phyloP scores from a whole-genome alignment of 139 green algal species.

The Chlamydomonas schloesseri region DNA sequence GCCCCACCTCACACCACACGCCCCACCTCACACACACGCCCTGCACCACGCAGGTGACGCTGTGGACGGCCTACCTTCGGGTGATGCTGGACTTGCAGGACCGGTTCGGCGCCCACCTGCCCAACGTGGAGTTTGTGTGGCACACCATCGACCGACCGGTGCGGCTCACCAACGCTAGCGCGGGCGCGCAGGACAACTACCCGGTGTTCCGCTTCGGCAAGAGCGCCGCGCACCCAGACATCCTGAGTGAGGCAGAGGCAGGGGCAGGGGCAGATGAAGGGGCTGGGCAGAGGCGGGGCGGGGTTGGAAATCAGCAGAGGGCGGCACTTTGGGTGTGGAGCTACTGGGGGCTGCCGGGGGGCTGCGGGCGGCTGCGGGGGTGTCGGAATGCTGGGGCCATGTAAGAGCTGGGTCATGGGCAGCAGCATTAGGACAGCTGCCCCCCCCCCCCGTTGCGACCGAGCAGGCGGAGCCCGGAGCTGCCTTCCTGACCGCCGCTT shows the following conservation, averaged over 20 bases:
- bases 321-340: too few species aligned
- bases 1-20: background rate
- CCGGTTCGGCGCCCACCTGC: background rate
- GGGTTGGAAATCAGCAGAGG: background rate
- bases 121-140: slow-evolving; percentile 40
- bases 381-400: too few species aligned
- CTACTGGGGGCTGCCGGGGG: too few species aligned
- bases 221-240: slow-evolving; percentile 28
- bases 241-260: slow-evolving; percentile 6
- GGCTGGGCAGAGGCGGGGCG: background rate
- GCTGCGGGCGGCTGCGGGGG: too few species aligned
- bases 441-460: too few species aligned
- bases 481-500: too few species aligned
- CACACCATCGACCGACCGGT: slow-evolving; percentile 37
- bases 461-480: too few species aligned
- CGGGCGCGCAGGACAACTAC: background rate
- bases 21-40: background rate
- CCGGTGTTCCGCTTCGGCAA: slow-evolving; percentile 38
- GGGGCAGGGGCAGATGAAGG: background rate
- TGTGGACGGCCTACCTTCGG: slow-evolving; percentile 29
- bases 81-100: slow-evolving; percentile 5
- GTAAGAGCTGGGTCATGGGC: too few species aligned
- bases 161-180: slow-evolving; percentile 14
- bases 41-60: background rate
- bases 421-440: too few species aligned